Conservation (phyloP, 352 stramenopile species). For the Pythium angustatum region DNA sequence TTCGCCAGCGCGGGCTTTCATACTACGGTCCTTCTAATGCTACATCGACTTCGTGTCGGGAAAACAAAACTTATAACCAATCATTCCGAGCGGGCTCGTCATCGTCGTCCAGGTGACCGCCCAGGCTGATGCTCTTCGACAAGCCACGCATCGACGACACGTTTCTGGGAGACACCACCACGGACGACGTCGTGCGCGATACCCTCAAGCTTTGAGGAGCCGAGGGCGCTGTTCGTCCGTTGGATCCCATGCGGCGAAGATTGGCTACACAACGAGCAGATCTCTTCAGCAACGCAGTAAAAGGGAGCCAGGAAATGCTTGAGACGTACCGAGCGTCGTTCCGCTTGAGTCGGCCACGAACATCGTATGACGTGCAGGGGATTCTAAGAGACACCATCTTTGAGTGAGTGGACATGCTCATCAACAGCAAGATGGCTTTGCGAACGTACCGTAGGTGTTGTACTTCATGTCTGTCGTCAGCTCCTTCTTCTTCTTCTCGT, state of each 20-base stretch:
- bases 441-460: conserved; percentile 47
- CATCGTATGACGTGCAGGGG: conserved; percentile 46
- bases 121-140: conserved; percentile 78
- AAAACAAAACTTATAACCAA: conserved; percentile 63
- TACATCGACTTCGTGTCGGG: conserved; percentile 27
- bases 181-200: conserved; percentile 43
- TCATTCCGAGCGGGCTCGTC: conserved; percentile 72
- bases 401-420: neutral
- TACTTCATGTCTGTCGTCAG: conserved; percentile 35
- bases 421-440: neutral
- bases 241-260: conserved; percentile 55
- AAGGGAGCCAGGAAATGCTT: neutral
- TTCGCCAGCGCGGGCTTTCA: conserved; percentile 30
- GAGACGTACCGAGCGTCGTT: conserved; percentile 38
- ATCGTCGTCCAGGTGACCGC: conserved; percentile 52
- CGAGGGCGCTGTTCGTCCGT: conserved; percentile 32
- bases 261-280: conserved; percentile 38
- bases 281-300: conserved; percentile 12
- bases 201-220: conserved; percentile 47
- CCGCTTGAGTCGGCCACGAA: conserved; percentile 38
- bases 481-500: conserved; percentile 45
- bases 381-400: conserved; percentile 23
- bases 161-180: conserved; percentile 51
- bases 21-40: conserved; percentile 30
- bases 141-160: conserved; percentile 43